These are phyloP conservation scores for Solanum neorickii DNA, from an alignment of 257 asterid genomes.

Conservation along the genomic window DNA sequence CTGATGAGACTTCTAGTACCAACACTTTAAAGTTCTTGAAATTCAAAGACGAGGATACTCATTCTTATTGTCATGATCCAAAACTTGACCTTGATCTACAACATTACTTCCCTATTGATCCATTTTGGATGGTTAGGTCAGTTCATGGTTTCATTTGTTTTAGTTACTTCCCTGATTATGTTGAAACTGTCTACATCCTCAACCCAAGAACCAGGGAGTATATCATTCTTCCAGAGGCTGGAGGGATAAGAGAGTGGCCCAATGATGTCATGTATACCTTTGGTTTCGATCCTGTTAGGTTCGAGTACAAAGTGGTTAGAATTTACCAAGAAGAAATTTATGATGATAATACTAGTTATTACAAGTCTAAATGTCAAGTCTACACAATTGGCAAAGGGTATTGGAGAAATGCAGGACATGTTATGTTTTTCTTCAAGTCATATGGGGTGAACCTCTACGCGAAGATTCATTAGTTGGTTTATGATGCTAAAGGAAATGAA, in stretches of 20 bases:
- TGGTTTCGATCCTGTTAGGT: too few relatives aligned
- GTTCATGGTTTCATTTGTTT: constrained; percentile 20
- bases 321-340: too few relatives aligned
- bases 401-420: constrained; percentile 23
- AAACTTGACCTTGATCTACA: constrained; percentile 5
- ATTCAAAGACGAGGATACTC: neutral
- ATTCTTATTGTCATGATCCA: neutral
- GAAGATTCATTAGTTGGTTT: constrained; percentile 41
- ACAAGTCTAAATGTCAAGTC: too few relatives aligned
- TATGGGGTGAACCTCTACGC: constrained; percentile 23
- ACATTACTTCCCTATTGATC: neutral
- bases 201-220: constrained; percentile 38
- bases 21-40: constrained; percentile 3
- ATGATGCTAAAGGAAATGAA: constrained; percentile 22
- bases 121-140: constrained; percentile 16
- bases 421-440: constrained; percentile 4
- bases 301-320: too few relatives aligned
- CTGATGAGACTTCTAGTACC: neutral
- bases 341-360: too few relatives aligned
- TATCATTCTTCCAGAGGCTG: too few relatives aligned
- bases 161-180: neutral
- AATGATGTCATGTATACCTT: too few relatives aligned
- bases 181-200: constrained; percentile 19
- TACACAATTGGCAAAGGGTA: neutral
- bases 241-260: too few relatives aligned